phyloP scores from a whole-genome alignment of 1,284 basidiomycete genomes.

The Vanrija sp. region DNA sequence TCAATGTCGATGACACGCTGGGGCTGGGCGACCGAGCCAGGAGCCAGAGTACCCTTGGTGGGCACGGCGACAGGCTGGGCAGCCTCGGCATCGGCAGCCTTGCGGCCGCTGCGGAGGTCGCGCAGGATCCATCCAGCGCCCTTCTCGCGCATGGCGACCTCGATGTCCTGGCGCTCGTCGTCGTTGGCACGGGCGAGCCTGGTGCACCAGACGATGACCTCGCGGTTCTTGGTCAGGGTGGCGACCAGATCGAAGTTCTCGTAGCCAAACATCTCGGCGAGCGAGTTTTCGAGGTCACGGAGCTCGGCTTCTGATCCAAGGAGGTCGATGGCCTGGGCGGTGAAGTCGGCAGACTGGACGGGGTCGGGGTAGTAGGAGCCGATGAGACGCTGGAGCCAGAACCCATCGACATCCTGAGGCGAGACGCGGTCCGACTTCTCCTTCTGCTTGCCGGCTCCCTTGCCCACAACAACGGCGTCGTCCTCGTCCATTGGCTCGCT shows the following conservation, averaged over 20 bases:
- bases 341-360: slow-evolving; percentile 89
- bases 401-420: slow-evolving; percentile 89
- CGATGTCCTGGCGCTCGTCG: slow-evolving; percentile 86
- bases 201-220: slow-evolving; percentile 97
- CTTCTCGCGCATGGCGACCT: slow-evolving; percentile 98
- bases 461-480: slow-evolving; percentile 63
- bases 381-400: slow-evolving; percentile 96
- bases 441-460: slow-evolving; percentile 36
- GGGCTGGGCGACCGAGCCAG: slow-evolving; percentile 82
- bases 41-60: slow-evolving; percentile 81
- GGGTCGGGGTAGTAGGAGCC: slow-evolving; percentile 88
- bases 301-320: slow-evolving; percentile 84
- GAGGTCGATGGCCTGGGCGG: slow-evolving; percentile 76
- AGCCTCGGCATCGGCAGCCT: slow-evolving; percentile 51
- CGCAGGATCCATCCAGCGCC: slow-evolving; percentile 93
- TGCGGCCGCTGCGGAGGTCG: slow-evolving; percentile 72
- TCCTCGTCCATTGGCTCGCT: slow-evolving; percentile 55
- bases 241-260: slow-evolving; percentile 85
- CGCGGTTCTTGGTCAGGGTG: slow-evolving; percentile 89
- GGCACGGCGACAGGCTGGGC: slow-evolving; percentile 59
- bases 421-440: slow-evolving; percentile 65
- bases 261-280: slow-evolving; percentile 98
- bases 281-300: slow-evolving; percentile 92
- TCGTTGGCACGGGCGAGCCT: slow-evolving; percentile 86
- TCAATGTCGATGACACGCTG: slow-evolving; percentile 86